A percentile compares a stretch with the other conserved stretches of the same genome.
Evolutionary conservation across 306 rosid species (phyloP).

Genomic region (Cicer bijugum): DNA sequence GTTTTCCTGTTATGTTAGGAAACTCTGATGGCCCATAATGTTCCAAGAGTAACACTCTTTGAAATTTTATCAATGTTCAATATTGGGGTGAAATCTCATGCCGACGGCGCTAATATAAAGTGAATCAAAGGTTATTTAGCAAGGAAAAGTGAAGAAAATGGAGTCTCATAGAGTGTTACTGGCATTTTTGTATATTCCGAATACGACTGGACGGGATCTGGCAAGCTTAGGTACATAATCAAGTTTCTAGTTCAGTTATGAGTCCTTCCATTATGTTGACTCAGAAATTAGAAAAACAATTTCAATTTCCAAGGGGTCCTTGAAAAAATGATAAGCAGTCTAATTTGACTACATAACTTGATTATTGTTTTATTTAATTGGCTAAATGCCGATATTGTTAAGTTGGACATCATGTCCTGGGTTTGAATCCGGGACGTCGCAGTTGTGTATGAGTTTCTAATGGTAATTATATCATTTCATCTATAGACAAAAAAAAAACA

Average conservation of each 20-base stretch:
- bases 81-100: not conserved
- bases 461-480: too few relatives aligned
- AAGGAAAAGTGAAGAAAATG: not conserved
- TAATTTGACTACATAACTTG: conserved; percentile 6
- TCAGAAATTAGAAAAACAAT: not conserved
- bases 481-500: not conserved
- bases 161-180: not conserved
- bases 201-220: not conserved
- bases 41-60: conserved; percentile 2
- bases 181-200: not conserved
- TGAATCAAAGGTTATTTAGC: not conserved
- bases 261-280: not conserved
- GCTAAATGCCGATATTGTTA: too few relatives aligned
- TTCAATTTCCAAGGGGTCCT: conserved; percentile 20
- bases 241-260: conserved; percentile 1
- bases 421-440: too few relatives aligned
- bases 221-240: not conserved
- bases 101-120: not conserved
- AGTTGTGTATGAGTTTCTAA: too few relatives aligned
- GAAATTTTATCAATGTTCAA: not conserved
- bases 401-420: too few relatives aligned
- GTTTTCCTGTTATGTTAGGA: not conserved
- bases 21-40: not conserved
- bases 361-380: not conserved
- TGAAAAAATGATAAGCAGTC: conserved; percentile 1